Evolutionary conservation across 257 asterid genomes (phyloP), one percentile per base, ranked within the genome.

Genomic region (Linaria vulgaris): DNA sequence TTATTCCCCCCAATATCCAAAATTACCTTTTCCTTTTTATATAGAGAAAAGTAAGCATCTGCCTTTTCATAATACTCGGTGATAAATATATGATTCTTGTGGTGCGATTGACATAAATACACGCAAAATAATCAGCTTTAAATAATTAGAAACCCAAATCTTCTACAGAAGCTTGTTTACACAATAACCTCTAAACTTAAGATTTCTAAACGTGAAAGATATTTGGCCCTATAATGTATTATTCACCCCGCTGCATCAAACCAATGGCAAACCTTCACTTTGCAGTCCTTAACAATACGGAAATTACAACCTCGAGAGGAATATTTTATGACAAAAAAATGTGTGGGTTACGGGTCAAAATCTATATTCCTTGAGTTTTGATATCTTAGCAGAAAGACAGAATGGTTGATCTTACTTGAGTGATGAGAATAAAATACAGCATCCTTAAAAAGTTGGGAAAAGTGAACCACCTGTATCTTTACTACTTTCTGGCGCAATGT

Each of bases 401-500:
- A 49, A 72, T 25, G 27, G 12, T 11, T 16, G 4, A 34, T 22
- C 14, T 43, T 48, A 47, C 47, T 23, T 51, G 31, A 8, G 27
- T 24, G 34, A 61, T n/a, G 55, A 16, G 1, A 56, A 27, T 14
- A 49, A n/a, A 6, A 2, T 23, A n/a, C 13, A 66, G 45, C 21
- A 43, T 21, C 22, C 9, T 45, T 43, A 24, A 23, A 24, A 23
- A 39, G 54, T 47, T 59, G 64, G 45, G 52, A 74, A 16, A 60
- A 71, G 65, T 56, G 49, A 27, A 27, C 17, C 53, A 94, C 99
- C 97, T 90, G 99, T 79, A 94, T 90, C 82, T 83, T 94, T 58
- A 90, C 96, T n/a, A 94, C 95, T 88, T 90, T 94, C 83, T 81
- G 92, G 61, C 96, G 92, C 67, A 87, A 59, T 20, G 96, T 56